Conservation (phyloP, 78 protist species). For the Ministeria vibrans region DNA sequence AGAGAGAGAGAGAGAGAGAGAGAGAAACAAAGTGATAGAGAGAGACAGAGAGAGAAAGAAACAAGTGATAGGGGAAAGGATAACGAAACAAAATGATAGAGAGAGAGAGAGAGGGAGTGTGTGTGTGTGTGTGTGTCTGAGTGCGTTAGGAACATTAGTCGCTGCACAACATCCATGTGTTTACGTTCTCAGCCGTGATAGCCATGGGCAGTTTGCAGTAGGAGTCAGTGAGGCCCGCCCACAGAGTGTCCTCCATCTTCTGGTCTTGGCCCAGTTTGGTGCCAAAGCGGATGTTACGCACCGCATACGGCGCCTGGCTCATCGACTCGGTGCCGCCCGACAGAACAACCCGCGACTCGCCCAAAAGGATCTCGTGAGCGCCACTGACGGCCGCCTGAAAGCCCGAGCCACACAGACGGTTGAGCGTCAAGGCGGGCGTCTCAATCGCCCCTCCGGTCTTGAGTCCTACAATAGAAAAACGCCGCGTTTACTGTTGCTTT, state of each 20-base stretch:
- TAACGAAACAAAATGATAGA: too few relatives aligned
- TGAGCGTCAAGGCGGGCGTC: conserved; percentile 44
- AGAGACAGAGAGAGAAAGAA: too few relatives aligned
- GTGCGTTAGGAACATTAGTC: too few relatives aligned
- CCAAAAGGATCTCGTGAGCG: conserved; percentile 36
- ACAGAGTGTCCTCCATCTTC: conserved; percentile 47
- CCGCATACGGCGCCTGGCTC: conserved; percentile 52
- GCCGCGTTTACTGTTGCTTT: too few relatives aligned
- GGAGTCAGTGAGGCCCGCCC: conserved; percentile 57
- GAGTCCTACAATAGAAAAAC: too few relatives aligned
- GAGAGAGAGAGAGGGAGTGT: too few relatives aligned
- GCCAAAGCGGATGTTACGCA: conserved; percentile 46
- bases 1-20: too few relatives aligned
- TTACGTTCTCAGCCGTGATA: conserved; percentile 61
- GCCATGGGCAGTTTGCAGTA: conserved; percentile 56
- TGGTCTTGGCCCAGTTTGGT: conserved; percentile 31
- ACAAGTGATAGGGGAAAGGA: too few relatives aligned
- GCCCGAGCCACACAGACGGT: conserved; percentile 74
- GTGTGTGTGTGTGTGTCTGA: too few relatives aligned
- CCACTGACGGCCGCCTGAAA: conserved; percentile 46
- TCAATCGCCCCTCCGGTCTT: conserved; percentile 23
- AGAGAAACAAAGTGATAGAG: too few relatives aligned
- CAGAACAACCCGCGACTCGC: conserved; percentile 38
- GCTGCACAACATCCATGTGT: too few relatives aligned
- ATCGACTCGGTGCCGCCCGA: conserved; percentile 48